Evolutionary conservation across 192 early-diverging fungal genomes (phyloP).

Genomic region (Lobosporangium transversale): DNA sequence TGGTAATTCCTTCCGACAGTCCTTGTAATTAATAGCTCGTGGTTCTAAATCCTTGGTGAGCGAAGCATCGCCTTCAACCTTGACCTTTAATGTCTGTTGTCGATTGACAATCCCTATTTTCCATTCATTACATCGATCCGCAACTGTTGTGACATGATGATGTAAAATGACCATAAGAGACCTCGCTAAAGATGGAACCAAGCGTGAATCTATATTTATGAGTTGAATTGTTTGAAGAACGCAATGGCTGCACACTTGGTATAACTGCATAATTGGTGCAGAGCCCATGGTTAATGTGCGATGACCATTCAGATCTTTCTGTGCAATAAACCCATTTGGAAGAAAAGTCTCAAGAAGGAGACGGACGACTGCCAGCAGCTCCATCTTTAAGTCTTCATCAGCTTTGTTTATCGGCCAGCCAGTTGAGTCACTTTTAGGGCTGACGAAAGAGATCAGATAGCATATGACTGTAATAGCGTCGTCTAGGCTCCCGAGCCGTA

Average conservation of each 20-base stretch:
- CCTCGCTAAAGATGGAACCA: not conserved
- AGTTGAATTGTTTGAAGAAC: constrained; percentile 7
- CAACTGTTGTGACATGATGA: constrained; percentile 31
- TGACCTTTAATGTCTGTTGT: not conserved
- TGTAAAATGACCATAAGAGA: constrained; percentile 14
- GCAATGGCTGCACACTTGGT: constrained; percentile 33
- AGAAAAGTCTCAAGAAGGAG: constrained; percentile 14
- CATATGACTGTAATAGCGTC: constrained; percentile 22
- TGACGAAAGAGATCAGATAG: constrained; percentile 20
- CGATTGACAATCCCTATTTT: not conserved
- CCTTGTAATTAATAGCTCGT: constrained; percentile 4
- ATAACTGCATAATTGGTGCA: constrained; percentile 15
- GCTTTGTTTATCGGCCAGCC: constrained; percentile 12
- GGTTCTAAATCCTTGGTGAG: not conserved
- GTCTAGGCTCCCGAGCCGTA: constrained; percentile 16
- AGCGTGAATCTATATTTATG: not conserved
- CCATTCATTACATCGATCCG: constrained; percentile 29
- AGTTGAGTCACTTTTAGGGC: not conserved
- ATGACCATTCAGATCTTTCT: constrained; percentile 1
- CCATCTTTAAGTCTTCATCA: constrained; percentile 21
- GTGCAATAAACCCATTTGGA: not conserved
- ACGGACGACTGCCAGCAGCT: not conserved
- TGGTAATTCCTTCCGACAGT: constrained; percentile 16
- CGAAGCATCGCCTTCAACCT: not conserved
- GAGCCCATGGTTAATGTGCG: not conserved